Evolutionary conservation across 352 stramenopile genomes (phyloP), one percentile per base, ranked within the genome.

Genomic region (Phytophthora brassicae): DNA sequence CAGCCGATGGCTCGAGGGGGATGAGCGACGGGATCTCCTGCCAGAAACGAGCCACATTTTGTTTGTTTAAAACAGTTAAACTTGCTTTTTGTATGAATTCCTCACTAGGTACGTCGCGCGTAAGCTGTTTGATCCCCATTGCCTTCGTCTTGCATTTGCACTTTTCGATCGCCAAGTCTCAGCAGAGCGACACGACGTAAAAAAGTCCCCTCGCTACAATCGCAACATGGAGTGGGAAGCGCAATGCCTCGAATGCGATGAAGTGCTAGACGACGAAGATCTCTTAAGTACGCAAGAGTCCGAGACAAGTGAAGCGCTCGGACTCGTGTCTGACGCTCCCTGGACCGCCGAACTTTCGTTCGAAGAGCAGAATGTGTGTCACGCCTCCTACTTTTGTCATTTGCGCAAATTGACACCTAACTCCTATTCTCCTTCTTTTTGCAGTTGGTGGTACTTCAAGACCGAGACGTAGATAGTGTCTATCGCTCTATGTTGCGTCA

Each of bases 401-500:
- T 56, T 20, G 29, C 14, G 33, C 20, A 49, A 31, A 31, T 31
- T 31, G 26, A 31, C 26, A 8, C 26, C 4, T 8, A 31, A 31
- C 8, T 52, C 23, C 50, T 6, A 16, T 43, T 44, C 31, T 19
- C 28, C 26, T 9, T 8, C 26, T 56, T 45, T 39, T 13, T 19
- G 7, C 44, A 92, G 84, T 54, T 86, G 26, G 78, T 92, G 48
- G 84, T 78, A 19, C 64, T 94, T 3, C 77, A 92, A 56, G 85
- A 94, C 61, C 77, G 84, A 35, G 83, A 94, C 70, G 68, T 86
- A 17, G 71, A 94, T 62, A 68, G 70, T 48, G 78, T 75, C 44
- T 91, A 91, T 56, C 77, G 82, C 38, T 75, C 77, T 57, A 91
- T 94, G 82, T 59, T 94, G 33, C 82, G 81, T 4, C 82, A 92